Conservation (phyloP, 331 rosid genomes). For the Ulmus americana region DNA sequence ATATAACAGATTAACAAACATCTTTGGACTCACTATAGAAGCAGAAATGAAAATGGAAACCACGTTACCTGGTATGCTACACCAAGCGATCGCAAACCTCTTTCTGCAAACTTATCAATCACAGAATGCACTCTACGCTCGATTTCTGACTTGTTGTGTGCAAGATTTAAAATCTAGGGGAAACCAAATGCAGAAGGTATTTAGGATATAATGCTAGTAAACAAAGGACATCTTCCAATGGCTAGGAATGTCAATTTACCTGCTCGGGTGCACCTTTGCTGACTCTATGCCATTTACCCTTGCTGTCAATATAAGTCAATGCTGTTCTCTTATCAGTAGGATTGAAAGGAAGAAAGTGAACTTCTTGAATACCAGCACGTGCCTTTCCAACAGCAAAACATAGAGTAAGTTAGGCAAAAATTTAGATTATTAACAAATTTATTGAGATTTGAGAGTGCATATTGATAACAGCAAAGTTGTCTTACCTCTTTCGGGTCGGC, state of each 20-base stretch:
- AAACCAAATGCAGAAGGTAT: slow-evolving; percentile 21
- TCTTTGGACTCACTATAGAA: background rate
- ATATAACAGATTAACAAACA: background rate
- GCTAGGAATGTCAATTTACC: slow-evolving; percentile 38
- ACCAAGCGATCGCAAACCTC: slow-evolving; percentile 93
- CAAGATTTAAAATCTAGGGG: slow-evolving; percentile 74
- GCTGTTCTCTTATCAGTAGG: slow-evolving; percentile 98
- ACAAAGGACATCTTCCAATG: background rate
- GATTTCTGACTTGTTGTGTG: slow-evolving; percentile 79
- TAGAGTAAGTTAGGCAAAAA: background rate
- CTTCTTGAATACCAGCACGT: slow-evolving; percentile 90
- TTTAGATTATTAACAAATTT: background rate
- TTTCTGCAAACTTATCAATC: slow-evolving; percentile 93
- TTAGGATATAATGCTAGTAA: slow-evolving; percentile 16
- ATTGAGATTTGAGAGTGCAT: background rate
- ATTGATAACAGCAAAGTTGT: slow-evolving; percentile 1
- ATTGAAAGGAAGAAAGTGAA: slow-evolving; percentile 96
- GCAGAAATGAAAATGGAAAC: slow-evolving; percentile 13
- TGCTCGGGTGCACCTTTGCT: slow-evolving; percentile 99
- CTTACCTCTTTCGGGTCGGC: slow-evolving; percentile 97
- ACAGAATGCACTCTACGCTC: slow-evolving; percentile 92
- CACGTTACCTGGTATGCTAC: slow-evolving; percentile 83
- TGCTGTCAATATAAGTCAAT: slow-evolving; percentile 73
- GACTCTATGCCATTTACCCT: slow-evolving; percentile 91
- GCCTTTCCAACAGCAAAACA: slow-evolving; percentile 42